These are phyloP conservation scores for Primulina eburnea DNA, from an alignment of 257 asterid species.

Conservation along the genomic window DNA sequence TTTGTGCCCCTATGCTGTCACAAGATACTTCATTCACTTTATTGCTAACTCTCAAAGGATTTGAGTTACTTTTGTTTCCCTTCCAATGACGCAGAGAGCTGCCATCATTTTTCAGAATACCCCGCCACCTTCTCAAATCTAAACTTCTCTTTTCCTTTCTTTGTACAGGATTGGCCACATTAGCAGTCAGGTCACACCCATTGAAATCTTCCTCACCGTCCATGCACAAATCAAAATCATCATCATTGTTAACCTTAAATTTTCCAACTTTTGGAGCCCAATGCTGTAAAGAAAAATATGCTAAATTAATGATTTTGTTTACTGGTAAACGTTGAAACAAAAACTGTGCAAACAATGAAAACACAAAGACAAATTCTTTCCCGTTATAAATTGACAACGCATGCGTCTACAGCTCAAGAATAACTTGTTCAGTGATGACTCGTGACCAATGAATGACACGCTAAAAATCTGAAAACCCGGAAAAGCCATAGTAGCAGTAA, in stretches of 20 bases:
- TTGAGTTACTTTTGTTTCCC: constrained; percentile 24
- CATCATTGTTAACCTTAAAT: constrained; percentile 20
- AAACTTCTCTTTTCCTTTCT: constrained; percentile 68
- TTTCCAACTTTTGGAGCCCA: constrained; percentile 55
- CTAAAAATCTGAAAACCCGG: neutral
- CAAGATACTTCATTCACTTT: constrained; percentile 22
- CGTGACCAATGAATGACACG: neutral
- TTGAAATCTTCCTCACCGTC: constrained; percentile 39
- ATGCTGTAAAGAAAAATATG: constrained; percentile 43
- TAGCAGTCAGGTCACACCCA: constrained; percentile 40
- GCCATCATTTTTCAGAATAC: constrained; percentile 34
- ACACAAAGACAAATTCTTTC: neutral
- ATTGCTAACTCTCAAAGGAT: constrained; percentile 22
- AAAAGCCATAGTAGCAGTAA: neutral
- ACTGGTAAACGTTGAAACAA: neutral
- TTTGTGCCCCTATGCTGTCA: constrained; percentile 23
- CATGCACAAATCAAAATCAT: constrained; percentile 31
- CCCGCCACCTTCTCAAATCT: constrained; percentile 58
- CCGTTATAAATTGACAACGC: constrained; percentile 11
- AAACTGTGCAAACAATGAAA: neutral
- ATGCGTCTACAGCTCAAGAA: constrained; percentile 4
- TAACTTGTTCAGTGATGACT: neutral
- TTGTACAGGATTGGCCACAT: constrained; percentile 53
- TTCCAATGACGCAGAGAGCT: constrained; percentile 19
- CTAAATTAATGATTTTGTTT: neutral